A percentile compares a stretch with the other conserved stretches of the same genome.
phyloP scores from a whole-genome alignment of 169 alveolate species.

The Neospora caninum region DNA sequence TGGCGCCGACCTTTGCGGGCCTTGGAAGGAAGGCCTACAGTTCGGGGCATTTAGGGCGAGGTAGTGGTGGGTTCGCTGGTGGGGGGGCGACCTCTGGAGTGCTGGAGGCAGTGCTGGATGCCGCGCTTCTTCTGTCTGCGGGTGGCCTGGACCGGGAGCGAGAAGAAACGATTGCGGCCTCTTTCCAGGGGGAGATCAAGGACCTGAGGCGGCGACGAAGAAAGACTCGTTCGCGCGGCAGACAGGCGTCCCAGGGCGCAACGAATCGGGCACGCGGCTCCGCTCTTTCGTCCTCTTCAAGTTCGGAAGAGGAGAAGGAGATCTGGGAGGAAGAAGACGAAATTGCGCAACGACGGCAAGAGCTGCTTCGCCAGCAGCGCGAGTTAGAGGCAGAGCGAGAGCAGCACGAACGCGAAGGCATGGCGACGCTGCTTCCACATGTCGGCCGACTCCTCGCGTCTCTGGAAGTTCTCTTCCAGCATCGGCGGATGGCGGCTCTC shows the following conservation, averaged over 20 bases:
- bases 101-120: slow-evolving; percentile 57
- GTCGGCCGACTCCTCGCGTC: slow-evolving; percentile 40
- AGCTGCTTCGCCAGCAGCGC: neutral
- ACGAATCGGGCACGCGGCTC: neutral
- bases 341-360: neutral
- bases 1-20: slow-evolving; percentile 29
- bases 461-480: slow-evolving; percentile 53
- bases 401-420: slow-evolving; percentile 51
- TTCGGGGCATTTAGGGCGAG: neutral
- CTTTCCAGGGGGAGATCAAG: neutral
- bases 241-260: neutral
- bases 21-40: neutral
- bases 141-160: slow-evolving; percentile 54
- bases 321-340: neutral
- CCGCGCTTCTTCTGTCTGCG: slow-evolving; percentile 56
- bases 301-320: slow-evolving; percentile 41
- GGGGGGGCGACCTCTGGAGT: slow-evolving; percentile 28
- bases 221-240: neutral
- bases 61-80: neutral
- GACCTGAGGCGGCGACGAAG: slow-evolving; percentile 40
- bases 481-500: neutral
- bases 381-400: slow-evolving; percentile 38
- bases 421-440: slow-evolving; percentile 48
- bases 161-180: slow-evolving; percentile 47
- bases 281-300: slow-evolving; percentile 27